A percentile compares a stretch with the other conserved stretches of the same genome.
phyloP scores from a whole-genome alignment of 1,284 basidiomycete species.

The Ustilago hordei region DNA sequence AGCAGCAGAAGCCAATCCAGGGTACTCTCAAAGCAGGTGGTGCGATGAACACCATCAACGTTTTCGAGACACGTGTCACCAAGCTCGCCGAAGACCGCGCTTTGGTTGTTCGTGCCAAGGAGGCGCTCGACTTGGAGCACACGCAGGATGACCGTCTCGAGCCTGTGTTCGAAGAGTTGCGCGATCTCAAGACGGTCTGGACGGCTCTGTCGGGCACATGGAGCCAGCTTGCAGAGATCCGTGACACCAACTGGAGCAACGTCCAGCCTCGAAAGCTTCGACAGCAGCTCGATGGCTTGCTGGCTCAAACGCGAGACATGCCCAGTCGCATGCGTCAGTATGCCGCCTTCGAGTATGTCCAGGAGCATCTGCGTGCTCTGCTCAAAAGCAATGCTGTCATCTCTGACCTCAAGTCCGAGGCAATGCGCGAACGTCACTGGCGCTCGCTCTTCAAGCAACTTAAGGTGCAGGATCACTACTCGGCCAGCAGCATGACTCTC shows the following conservation, averaged over 20 bases:
- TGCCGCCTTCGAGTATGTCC: constrained; percentile 97
- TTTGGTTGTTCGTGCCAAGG: constrained; percentile 93
- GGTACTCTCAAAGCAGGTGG: constrained; percentile 94
- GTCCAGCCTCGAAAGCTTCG: constrained; percentile 89
- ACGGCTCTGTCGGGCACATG: constrained; percentile 97
- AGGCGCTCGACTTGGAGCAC: constrained; percentile 92
- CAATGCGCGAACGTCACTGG: constrained; percentile 98
- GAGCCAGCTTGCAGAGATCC: constrained; percentile 89
- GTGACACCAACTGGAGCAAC: constrained; percentile 89
- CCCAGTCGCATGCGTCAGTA: constrained; percentile 99
- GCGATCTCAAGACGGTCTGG: constrained; percentile 98
- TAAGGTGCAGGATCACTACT: constrained; percentile 71
- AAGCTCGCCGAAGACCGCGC: constrained; percentile 93
- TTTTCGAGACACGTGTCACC: constrained; percentile 89
- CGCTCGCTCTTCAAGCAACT: constrained; percentile 95
- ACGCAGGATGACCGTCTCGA: constrained; percentile 89
- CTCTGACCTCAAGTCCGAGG: constrained; percentile 94
- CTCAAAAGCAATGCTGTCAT: constrained; percentile 91
- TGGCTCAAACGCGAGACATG: constrained; percentile 95
- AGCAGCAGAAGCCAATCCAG: constrained; percentile 92
- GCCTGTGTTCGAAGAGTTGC: constrained; percentile 92
- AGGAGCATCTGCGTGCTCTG: constrained; percentile 85
- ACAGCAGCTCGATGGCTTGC: constrained; percentile 88
- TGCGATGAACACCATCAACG: constrained; percentile 93
- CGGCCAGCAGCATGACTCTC: constrained; percentile 82